Evolutionary conservation across 768 basidiomycete genomes (phyloP).

Genomic region (Termitomyces sp.): DNA sequence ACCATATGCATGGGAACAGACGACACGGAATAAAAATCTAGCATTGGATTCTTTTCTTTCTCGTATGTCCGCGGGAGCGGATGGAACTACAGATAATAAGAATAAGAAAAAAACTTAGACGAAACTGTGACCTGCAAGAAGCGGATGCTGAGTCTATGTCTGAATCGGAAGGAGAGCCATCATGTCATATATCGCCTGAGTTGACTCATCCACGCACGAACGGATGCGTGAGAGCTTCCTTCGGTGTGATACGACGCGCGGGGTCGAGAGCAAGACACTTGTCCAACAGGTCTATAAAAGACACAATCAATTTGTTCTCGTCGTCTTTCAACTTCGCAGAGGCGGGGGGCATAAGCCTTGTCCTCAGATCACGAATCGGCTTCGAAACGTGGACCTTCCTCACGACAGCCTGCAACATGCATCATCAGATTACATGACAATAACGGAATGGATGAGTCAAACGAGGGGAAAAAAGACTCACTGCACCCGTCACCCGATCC

Average conservation of each 20-base stretch:
- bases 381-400: slow-evolving; percentile 82
- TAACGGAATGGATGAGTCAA: neutral
- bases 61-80: neutral
- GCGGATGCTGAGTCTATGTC: neutral
- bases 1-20: neutral
- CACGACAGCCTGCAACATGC: slow-evolving; percentile 57
- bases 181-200: neutral
- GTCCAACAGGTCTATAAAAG: slow-evolving; percentile 88
- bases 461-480: slow-evolving; percentile 35
- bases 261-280: slow-evolving; percentile 89
- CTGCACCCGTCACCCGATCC: slow-evolving; percentile 79
- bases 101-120: neutral
- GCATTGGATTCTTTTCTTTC: neutral
- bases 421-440: slow-evolving; percentile 12
- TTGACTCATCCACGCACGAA: slow-evolving; percentile 58
- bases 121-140: neutral
- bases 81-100: neutral
- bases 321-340: slow-evolving; percentile 83
- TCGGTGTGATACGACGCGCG: slow-evolving; percentile 78
- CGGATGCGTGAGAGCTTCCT: slow-evolving; percentile 83
- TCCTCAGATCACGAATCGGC: slow-evolving; percentile 73
- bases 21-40: neutral
- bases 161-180: neutral
- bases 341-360: slow-evolving; percentile 76
- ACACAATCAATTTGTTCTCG: slow-evolving; percentile 70